phyloP scores from a whole-genome alignment of 805 yeast genomes.

The Kluyveromyces starmeri region DNA sequence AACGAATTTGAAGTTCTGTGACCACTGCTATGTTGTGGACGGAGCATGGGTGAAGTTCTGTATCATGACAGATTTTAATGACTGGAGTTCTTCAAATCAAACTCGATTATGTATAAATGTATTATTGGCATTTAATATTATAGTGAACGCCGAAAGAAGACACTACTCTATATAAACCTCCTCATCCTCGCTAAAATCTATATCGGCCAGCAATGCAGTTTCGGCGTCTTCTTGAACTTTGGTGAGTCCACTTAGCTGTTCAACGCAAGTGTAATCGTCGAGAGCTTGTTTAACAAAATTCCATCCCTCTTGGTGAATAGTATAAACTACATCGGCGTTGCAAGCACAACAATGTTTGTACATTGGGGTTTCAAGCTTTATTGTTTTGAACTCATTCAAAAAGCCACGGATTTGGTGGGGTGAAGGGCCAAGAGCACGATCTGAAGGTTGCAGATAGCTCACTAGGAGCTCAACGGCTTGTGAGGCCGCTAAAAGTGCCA shows the following conservation, averaged over 20 bases:
- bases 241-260: constrained; percentile 69
- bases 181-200: constrained; percentile 19
- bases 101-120: too few relatives aligned
- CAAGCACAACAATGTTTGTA: constrained; percentile 85
- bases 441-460: constrained; percentile 48
- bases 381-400: constrained; percentile 51
- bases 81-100: too few relatives aligned
- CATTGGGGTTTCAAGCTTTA: constrained; percentile 61
- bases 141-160: too few relatives aligned
- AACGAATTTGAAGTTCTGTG: too few relatives aligned
- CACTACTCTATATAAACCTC: constrained; percentile 7
- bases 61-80: too few relatives aligned
- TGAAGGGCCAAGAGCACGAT: constrained; percentile 48
- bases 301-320: constrained; percentile 58
- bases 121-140: too few relatives aligned
- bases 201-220: constrained; percentile 19
- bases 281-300: constrained; percentile 67
- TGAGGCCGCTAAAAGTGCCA: constrained; percentile 80
- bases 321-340: constrained; percentile 47
- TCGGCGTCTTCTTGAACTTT: constrained; percentile 56
- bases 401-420: constrained; percentile 94
- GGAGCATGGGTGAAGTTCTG: too few relatives aligned
- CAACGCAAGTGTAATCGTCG: constrained; percentile 56
- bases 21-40: too few relatives aligned
- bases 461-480: constrained; percentile 78